phyloP scores from a whole-genome alignment of 441 rosid species.

The Kokia cookei region DNA sequence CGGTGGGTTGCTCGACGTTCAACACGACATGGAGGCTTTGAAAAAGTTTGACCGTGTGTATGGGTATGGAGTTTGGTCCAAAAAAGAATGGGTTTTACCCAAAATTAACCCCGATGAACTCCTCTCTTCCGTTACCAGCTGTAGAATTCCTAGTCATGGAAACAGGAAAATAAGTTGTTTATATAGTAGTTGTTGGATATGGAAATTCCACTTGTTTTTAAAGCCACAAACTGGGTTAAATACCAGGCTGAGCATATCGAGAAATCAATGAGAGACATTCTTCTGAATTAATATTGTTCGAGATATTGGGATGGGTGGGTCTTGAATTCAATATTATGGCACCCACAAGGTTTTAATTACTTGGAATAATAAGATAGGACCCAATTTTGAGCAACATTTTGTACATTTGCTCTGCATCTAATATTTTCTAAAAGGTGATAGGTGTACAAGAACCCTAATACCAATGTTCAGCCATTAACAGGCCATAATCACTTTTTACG shows the following conservation, averaged over 20 bases:
- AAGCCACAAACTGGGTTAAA: too few relatives aligned
- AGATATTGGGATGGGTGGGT: background rate
- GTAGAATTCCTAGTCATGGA: too few relatives aligned
- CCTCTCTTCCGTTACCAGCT: too few relatives aligned
- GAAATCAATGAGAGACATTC: background rate
- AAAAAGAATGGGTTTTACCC: too few relatives aligned
- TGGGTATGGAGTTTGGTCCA: too few relatives aligned
- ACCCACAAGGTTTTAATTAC: background rate
- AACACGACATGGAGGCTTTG: too few relatives aligned
- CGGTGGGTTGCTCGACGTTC: too few relatives aligned
- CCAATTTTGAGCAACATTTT: background rate
- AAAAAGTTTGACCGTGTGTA: too few relatives aligned
- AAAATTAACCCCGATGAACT: too few relatives aligned
- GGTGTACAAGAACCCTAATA: background rate
- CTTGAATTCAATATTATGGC: background rate
- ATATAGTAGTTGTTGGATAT: too few relatives aligned
- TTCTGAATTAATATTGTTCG: background rate
- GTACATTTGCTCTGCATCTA: background rate
- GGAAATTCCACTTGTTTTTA: too few relatives aligned
- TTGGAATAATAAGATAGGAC: background rate
- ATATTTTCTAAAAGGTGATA: background rate
- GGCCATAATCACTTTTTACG: conserved; percentile 2
- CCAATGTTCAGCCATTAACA: conserved; percentile 11
- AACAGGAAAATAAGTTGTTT: too few relatives aligned
- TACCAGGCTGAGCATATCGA: background rate